A percentile compares a stretch with the other conserved stretches of the same genome.
Evolutionary conservation across 1,284 basidiomycete species (phyloP).

Genomic region (Trametes polyzona): DNA sequence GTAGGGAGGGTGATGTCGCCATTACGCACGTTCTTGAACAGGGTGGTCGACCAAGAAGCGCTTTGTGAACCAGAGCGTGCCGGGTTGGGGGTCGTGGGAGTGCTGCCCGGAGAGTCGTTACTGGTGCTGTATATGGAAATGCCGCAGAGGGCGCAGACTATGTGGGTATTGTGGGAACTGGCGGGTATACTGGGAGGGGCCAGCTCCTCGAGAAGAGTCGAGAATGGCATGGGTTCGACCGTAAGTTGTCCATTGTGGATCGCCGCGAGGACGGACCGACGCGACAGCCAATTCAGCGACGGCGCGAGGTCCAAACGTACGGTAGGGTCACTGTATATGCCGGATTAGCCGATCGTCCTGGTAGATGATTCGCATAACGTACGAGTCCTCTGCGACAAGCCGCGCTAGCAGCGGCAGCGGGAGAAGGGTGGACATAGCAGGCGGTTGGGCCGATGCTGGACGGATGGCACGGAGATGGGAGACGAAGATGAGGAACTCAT

Average conservation of each 20-base stretch:
- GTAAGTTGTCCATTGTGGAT: constrained; percentile 88
- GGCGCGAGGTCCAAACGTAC: constrained; percentile 93
- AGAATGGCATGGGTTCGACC: constrained; percentile 81
- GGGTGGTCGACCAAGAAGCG: constrained; percentile 55
- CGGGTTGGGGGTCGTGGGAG: constrained; percentile 36
- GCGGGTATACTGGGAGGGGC: constrained; percentile 50
- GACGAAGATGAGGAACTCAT: constrained; percentile 87
- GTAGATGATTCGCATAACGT: constrained; percentile 39
- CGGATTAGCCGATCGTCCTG: not conserved
- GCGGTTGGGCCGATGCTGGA: constrained; percentile 56
- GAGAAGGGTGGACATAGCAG: constrained; percentile 71
- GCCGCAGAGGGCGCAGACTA: constrained; percentile 80
- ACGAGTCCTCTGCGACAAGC: constrained; percentile 87
- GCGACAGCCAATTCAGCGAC: constrained; percentile 90
- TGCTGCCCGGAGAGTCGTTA: constrained; percentile 25
- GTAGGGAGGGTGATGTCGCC: constrained; percentile 36
- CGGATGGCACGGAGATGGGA: constrained; percentile 80
- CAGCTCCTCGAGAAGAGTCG: constrained; percentile 56
- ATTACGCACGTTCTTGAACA: constrained; percentile 58
- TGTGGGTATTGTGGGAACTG: constrained; percentile 37
- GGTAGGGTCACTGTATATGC: constrained; percentile 78
- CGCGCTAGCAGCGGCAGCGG: constrained; percentile 86
- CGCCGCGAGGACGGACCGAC: constrained; percentile 85
- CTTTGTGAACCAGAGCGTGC: constrained; percentile 34
- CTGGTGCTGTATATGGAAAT: constrained; percentile 46